Evolutionary conservation across 768 basidiomycete species (phyloP).

Genomic region (Coprinopsis cinerea): DNA sequence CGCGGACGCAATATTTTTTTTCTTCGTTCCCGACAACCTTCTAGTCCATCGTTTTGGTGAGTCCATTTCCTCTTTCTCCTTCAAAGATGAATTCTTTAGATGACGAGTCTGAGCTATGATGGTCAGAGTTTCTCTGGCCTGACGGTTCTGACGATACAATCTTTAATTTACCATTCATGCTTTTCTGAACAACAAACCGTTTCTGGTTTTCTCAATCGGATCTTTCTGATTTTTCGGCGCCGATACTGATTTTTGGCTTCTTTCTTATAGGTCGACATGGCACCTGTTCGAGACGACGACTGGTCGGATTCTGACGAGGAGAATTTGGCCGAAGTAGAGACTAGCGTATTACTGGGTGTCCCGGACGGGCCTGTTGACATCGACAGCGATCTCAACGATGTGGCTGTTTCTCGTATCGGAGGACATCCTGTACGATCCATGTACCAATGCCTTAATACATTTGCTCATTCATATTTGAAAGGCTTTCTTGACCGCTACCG

Average conservation of each 20-base stretch:
- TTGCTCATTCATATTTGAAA: conserved; percentile 32
- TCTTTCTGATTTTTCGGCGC: conserved; percentile 14
- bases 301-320: conserved; percentile 85
- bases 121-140: conserved; percentile 55
- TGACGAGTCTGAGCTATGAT: conserved; percentile 76
- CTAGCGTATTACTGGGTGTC: conserved; percentile 71
- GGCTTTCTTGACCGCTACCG: conserved; percentile 65
- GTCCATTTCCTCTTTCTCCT: conserved; percentile 14
- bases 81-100: conserved; percentile 41
- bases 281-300: conserved; percentile 43
- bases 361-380: conserved; percentile 68
- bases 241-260: conserved; percentile 16
- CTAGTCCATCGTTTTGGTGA: conserved; percentile 10
- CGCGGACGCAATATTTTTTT: conserved; percentile 3
- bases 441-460: conserved; percentile 42
- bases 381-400: conserved; percentile 59
- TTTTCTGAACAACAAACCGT: conserved; percentile 67
- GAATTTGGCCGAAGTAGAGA: conserved; percentile 48
- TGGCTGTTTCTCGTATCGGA: conserved; percentile 84
- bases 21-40: conserved; percentile 11
- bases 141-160: conserved; percentile 56
- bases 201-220: conserved; percentile 12
- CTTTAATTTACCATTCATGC: conserved; percentile 83
- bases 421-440: conserved; percentile 80
- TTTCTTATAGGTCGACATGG: conserved; percentile 24